Base-by-base conservation (phyloP, 2,329 filamentous ascomycete genomes). In the Lecanicillium sp. region DNA sequence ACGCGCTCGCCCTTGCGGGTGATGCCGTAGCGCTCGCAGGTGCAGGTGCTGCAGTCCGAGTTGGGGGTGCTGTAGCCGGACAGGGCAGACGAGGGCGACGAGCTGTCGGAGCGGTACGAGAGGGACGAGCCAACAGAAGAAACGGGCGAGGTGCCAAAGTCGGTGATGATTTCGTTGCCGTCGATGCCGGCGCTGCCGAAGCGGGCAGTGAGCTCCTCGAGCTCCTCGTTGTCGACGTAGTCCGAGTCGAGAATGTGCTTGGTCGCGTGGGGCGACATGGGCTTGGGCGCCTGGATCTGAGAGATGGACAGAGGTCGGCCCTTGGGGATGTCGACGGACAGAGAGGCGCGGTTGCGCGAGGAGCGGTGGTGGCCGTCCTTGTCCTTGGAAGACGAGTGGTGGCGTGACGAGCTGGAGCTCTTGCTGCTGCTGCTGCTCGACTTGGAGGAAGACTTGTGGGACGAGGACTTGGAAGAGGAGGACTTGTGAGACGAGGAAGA, bases 1-100 rank as follows among this genome's bases (percentile, higher is more conserved):
- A 96, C 84, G 55, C 89, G 82, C 63, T 94, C 84, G 57, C 89
- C 88, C 62, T 83, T 81, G 67, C 88, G 85, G 48, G 89, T 95
- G 71, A 96, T 94, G 53, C 89, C 90, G 70, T 92, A 95, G 68
- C 89, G 85, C 64, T 95, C 87, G 68, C 90, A 96, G 48, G 83
- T 88, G 78, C 92, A 96, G 60, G 74, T 75, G 55, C 75, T 81
- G 65, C 78, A 80, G 55, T 83, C 84, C 37, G 83, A 87, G 63
- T 73, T 73, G 46, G 83, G 83, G 45, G 80, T 85, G 71, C 85
- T 87, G 62, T 86, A 89, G 51, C 81, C 83, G 40, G 83, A 81
- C 50, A 83, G 71, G 44, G 78, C 82, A 28, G 80, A 89, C 64
- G 68, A 83, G 54, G 83, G 79, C 45, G 77, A 81, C 44, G 80